A percentile compares a stretch with the other conserved stretches of the same genome.
These are phyloP conservation scores for Phytophthora pisi DNA, from an alignment of 352 stramenopile genomes.

Conservation along the genomic window DNA sequence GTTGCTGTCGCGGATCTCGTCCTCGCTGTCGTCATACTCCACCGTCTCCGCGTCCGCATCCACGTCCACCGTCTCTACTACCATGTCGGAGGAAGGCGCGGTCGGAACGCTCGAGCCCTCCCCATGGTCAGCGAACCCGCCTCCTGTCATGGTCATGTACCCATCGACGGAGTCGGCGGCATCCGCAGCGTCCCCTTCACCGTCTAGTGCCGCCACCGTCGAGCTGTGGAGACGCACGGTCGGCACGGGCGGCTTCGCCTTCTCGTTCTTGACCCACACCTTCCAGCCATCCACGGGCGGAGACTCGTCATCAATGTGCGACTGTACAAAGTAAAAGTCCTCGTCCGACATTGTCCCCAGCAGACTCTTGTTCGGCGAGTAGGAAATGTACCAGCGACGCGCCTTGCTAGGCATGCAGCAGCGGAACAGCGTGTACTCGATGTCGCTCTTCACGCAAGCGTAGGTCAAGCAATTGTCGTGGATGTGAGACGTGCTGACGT, in stretches of 20 bases:
- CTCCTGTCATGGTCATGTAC: constrained; percentile 44
- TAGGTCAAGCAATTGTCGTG: constrained; percentile 85
- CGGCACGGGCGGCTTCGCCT: constrained; percentile 61
- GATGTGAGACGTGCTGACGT: constrained; percentile 82
- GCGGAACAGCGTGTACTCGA: constrained; percentile 96
- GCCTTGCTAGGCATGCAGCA: constrained; percentile 98
- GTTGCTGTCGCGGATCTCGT: constrained; percentile 90
- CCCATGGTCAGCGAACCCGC: constrained; percentile 28
- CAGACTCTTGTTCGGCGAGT: constrained; percentile 90
- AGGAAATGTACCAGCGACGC: constrained; percentile 98
- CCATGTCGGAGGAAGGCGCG: constrained; percentile 31
- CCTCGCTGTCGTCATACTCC: constrained; percentile 90
- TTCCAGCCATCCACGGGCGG: constrained; percentile 85
- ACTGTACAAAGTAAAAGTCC: constrained; percentile 89
- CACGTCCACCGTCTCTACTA: constrained; percentile 53
- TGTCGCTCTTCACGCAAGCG: constrained; percentile 60
- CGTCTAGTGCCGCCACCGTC: constrained; percentile 49
- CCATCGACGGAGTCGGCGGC: constrained; percentile 78
- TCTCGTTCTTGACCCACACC: constrained; percentile 89
- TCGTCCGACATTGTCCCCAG: constrained; percentile 87
- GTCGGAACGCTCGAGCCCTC: constrained; percentile 23
- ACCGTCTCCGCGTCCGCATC: constrained; percentile 85
- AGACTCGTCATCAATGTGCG: constrained; percentile 79
- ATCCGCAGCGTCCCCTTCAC: constrained; percentile 64
- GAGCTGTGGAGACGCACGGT: constrained; percentile 76